Evolutionary conservation across 768 basidiomycete species (phyloP), one percentile per base, ranked within the genome.

Genomic region (Russula lepida): DNA sequence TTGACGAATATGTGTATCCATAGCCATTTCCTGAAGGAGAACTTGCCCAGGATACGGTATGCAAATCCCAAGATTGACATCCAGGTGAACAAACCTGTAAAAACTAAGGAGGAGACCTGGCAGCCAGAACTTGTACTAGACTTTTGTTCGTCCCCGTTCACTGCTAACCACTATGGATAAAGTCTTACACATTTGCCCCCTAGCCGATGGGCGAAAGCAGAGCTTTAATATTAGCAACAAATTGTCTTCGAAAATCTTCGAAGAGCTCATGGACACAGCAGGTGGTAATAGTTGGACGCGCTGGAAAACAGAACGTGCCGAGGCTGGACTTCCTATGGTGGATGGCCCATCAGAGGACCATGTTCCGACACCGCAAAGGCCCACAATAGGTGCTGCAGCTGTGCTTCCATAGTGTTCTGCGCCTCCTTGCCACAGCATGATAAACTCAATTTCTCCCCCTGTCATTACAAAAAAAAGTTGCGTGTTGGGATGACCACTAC

Each of bases 1-100:
- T 27, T 59, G 55, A 49, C 27, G 21, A 47, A 55, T 53, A 30
- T 41, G 28, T 19, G 30, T 41, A 39, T 25, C 11, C 28, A 11
- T 60, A 89, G 90, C 48, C 84, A 89, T 75, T 92, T 92, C 64
- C 78, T 87, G 41, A 88, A 87, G 69, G 84, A 92, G 43, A 79
- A 88, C n/a, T 73, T 92, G 0, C 88, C 87, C 1, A 78, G 87
- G 32, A 87, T 92, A 76, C 85, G 82, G 12, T 90, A 81, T 71
- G 85, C 82, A 1, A 92, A 92, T 67, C 89, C 89, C 0, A 70
- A 76, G 8, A 67, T 92, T 27, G 75, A 80, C 32, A 84, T 92
- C 37, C 73, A 79, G 33, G 80, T 90, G 0, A 76, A 79, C 64
- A 83, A 77, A 61, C 71, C 77, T 47, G 74, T 71, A 33, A 88